Evolutionary conservation across 768 basidiomycete species (phyloP), one percentile per base, ranked within the genome.

Genomic region (Podaxis sp.): DNA sequence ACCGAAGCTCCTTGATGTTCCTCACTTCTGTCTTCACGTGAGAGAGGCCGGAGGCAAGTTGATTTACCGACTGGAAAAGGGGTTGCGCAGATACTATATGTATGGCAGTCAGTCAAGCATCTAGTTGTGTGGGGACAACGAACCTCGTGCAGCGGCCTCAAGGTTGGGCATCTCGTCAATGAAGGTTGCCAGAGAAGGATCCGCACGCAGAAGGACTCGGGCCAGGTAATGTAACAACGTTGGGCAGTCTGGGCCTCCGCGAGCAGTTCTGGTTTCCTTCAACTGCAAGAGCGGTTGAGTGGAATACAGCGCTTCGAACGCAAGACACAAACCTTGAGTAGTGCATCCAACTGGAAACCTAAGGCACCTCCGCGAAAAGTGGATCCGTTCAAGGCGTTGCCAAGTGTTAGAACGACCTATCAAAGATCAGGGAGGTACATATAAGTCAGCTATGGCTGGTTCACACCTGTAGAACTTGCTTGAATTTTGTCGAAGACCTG

Each of bases 171-270:
- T 75, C 12, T 96, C 95, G 26, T 93, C 88, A 3, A 92, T 82
- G 73, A 95, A 96, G 17, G 80, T 80, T 4, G 90, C 76, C 12
- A 93, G 71, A 0, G 80, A 76, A 0, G 89, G 83, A 69, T 95
- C 87, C 5, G 81, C 82, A 33, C 87, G 83, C 61, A 91, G 68
- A 15, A 96, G 79, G 5, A 91, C 82, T 52, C 84, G 82, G 12
- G 92, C 93, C n/a, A 96, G 72, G 70, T 94, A 96, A 72, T 96
- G 95, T 12, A 97, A 79, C n/a, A 98, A 77, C 0, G 94, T 96
- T 0, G 95, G 93, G 66, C 93, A 96, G 6, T 85, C 85, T 0
- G 84, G 54, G 0, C 84, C 83, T 0, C 83, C 84, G 61, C 84
- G 88, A 0, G 83, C 85, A 0, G 92, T 91, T 74, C 85, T 92